These are phyloP conservation scores for Thelephora aurantiotincta DNA, from an alignment of 768 basidiomycete species.

Conservation along the genomic window DNA sequence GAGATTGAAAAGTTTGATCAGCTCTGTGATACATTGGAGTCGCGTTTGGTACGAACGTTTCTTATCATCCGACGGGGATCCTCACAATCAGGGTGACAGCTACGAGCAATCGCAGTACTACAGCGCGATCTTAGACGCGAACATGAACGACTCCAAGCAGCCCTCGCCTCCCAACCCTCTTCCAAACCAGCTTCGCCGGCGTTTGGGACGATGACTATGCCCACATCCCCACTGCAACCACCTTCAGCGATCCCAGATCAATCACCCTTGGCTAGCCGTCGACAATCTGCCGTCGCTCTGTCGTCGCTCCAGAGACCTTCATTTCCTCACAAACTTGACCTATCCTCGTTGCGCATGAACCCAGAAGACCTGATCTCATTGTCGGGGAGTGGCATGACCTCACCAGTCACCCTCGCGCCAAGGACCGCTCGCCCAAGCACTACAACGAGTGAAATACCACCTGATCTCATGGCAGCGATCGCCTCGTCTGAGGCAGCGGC, in stretches of 20 bases:
- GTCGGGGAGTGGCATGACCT: constrained; percentile 45
- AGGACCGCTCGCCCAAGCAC: constrained; percentile 48
- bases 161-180: constrained; percentile 1
- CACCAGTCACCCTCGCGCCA: constrained; percentile 73
- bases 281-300: constrained; percentile 67
- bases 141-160: constrained; percentile 30
- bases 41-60: constrained; percentile 41
- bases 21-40: constrained; percentile 64
- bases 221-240: constrained; percentile 19
- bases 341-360: constrained; percentile 59
- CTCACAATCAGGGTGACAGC: constrained; percentile 23
- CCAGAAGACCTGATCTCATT: constrained; percentile 48
- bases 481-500: constrained; percentile 21
- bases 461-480: constrained; percentile 49
- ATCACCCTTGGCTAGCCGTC: constrained; percentile 26
- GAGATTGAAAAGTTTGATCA: constrained; percentile 75
- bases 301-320: constrained; percentile 65
- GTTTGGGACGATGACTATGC: constrained; percentile 6
- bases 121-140: constrained; percentile 56
- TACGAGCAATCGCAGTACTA: constrained; percentile 56
- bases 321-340: constrained; percentile 65
- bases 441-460: constrained; percentile 32
- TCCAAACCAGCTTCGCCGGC: constrained; percentile 1
- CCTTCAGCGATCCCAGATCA: constrained; percentile 18
- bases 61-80: not conserved